Evolutionary conservation across 495 filamentous ascomycete species (phyloP).

Genomic region (Annulohypoxylon nitens): DNA sequence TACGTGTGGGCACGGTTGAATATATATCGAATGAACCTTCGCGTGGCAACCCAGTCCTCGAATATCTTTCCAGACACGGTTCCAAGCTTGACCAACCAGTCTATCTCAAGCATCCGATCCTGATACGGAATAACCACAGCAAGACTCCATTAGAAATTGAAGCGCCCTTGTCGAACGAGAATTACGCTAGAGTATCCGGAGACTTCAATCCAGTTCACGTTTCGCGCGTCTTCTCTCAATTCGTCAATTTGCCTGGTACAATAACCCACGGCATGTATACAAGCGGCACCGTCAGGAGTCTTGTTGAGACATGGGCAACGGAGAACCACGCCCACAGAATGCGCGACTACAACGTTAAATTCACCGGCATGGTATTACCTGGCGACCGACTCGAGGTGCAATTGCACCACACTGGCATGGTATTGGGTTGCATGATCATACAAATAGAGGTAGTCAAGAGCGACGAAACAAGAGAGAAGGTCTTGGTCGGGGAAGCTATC

Average conservation of each 20-base stretch:
- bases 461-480: constrained; percentile 84
- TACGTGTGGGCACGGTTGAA: constrained; percentile 86
- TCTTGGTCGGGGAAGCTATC: constrained; percentile 84
- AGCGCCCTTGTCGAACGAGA: constrained; percentile 87
- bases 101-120: constrained; percentile 88
- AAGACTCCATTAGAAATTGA: constrained; percentile 82
- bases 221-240: constrained; percentile 84
- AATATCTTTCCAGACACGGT: constrained; percentile 85
- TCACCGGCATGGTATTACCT: constrained; percentile 89
- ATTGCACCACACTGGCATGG: constrained; percentile 88
- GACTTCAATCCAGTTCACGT: constrained; percentile 94
- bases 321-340: constrained; percentile 91
- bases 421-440: constrained; percentile 88
- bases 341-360: constrained; percentile 82
- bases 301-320: constrained; percentile 93
- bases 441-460: constrained; percentile 82
- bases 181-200: constrained; percentile 87
- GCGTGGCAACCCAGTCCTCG: constrained; percentile 87
- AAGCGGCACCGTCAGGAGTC: constrained; percentile 84
- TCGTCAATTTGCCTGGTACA: constrained; percentile 84
- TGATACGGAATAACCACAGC: constrained; percentile 70
- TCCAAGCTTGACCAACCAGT: constrained; percentile 88
- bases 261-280: constrained; percentile 95
- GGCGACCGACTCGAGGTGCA: constrained; percentile 87
- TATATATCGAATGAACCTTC: constrained; percentile 78